Evolutionary conservation across 352 stramenopile genomes (phyloP), one percentile per base, ranked within the genome.

Genomic region (Pythium pyrilobum): DNA sequence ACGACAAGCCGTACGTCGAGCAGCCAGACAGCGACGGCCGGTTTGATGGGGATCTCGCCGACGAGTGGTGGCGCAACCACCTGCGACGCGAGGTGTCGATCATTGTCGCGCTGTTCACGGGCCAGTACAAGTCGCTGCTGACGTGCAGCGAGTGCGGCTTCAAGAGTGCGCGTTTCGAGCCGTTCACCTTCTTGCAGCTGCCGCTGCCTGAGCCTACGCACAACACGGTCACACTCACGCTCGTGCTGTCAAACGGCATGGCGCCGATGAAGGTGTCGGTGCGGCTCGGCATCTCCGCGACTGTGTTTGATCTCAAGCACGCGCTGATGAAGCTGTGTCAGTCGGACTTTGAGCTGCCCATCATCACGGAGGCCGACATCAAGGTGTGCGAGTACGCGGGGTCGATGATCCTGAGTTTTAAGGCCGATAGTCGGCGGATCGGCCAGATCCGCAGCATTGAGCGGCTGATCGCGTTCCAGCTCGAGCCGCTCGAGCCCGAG

Each of bases 41-140:
- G 18, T 96, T 96, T 32, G 97, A 99, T 67, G 82, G 82, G 9
- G 97, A 98, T 67, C 69, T 99, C 24, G 97, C 97, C 10, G 91
- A 99, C 53, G 98, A 99, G 66, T 99, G 97, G 96, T 99, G 97
- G 97, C 73, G 86, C 15, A 98, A 98, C 60, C 96, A 99, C 69
- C 77, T 99, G 23, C 87, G 96, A 34, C 78, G 97, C 27, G 97
- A 99, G 69, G 85, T 98, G 37, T 99, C 90, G 10, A 98, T 99
- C 50, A 96, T 99, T 44, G 96, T 99, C 15, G 97, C 96, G n/a
- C 77, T 99, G 5, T 99, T 99, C 63, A 98, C 92, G 9, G 97
- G 97, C 0, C 97, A 99, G 74, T 99, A 99, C 77, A 98, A 99
- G 66, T 98, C 90, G 55, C 77, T 98, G 21, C 65, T 99, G 23